A percentile compares a stretch with the other conserved stretches of the same genome.
These are phyloP conservation scores for Lunularia cruciata DNA, from an alignment of 225 moss, liverwort and hornwort species.

Conservation along the genomic window DNA sequence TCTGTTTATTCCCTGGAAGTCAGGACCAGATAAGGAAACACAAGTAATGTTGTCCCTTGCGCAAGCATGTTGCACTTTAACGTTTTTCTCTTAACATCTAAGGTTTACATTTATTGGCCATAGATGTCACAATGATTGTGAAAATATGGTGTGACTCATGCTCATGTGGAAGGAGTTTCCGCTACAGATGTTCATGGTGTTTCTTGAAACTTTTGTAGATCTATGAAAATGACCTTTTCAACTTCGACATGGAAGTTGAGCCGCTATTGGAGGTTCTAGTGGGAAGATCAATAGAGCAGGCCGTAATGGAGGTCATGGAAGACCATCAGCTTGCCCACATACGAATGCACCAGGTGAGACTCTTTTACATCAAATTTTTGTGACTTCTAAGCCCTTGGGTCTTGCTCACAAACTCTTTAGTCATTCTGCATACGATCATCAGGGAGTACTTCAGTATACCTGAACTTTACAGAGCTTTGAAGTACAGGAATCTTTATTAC, in stretches of 20 bases:
- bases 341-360: constrained; percentile 70
- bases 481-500: no score
- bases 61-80: not conserved
- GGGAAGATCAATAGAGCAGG: constrained; percentile 75
- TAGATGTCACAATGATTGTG: no score
- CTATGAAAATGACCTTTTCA: constrained; percentile 80
- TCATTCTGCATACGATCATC: no score
- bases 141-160: not conserved
- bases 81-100: no score
- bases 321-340: constrained; percentile 81
- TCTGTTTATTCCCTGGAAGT: constrained; percentile 95
- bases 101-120: no score
- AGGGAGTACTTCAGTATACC: no score
- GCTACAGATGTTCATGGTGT: not conserved
- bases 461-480: no score
- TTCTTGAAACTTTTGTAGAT: constrained; percentile 47
- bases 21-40: constrained; percentile 88
- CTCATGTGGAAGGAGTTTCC: not conserved
- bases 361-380: no score
- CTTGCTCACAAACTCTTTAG: no score
- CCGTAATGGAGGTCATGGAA: constrained; percentile 94
- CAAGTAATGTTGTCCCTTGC: constrained; percentile 44
- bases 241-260: constrained; percentile 91
- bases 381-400: no score
- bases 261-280: constrained; percentile 76